Evolutionary conservation across 768 basidiomycete genomes (phyloP).

Genomic region (Psilocybe subaeruginosa): DNA sequence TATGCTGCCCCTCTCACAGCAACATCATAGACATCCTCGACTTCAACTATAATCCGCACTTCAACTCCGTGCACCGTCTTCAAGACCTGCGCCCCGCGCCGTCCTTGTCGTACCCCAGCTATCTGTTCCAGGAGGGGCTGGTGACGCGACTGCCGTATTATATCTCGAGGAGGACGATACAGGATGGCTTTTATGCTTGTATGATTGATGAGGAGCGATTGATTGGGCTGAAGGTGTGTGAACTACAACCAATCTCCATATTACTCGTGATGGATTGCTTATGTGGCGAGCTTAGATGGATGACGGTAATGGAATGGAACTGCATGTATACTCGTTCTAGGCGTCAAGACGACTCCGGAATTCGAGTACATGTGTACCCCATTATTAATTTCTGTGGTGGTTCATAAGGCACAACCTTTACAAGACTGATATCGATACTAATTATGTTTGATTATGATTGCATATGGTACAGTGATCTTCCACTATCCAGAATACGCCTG

Average conservation of each 20-base stretch:
- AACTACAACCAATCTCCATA: no score
- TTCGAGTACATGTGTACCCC: no score
- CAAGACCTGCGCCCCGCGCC: neutral
- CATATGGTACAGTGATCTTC: no score
- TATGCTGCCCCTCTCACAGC: constrained; percentile 1
- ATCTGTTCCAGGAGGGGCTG: constrained; percentile 9
- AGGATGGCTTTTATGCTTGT: constrained; percentile 10
- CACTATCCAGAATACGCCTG: no score
- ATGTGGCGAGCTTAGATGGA: neutral
- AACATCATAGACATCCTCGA: constrained; percentile 1
- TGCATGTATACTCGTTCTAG: constrained; percentile 5
- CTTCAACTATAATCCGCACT: neutral
- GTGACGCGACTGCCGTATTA: constrained; percentile 14
- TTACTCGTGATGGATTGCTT: neutral
- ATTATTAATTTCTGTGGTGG: no score
- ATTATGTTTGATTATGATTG: no score
- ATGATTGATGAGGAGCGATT: constrained; percentile 23
- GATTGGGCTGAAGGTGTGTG: constrained; percentile 15
- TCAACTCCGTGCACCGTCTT: neutral
- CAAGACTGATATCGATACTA: no score
- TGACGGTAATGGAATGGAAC: neutral
- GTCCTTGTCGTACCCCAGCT: neutral
- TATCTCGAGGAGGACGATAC: neutral
- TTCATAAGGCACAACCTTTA: no score
- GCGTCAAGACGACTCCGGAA: no score